Conservation (phyloP, 306 rosid genomes). For the Citrullus colocynthis region DNA sequence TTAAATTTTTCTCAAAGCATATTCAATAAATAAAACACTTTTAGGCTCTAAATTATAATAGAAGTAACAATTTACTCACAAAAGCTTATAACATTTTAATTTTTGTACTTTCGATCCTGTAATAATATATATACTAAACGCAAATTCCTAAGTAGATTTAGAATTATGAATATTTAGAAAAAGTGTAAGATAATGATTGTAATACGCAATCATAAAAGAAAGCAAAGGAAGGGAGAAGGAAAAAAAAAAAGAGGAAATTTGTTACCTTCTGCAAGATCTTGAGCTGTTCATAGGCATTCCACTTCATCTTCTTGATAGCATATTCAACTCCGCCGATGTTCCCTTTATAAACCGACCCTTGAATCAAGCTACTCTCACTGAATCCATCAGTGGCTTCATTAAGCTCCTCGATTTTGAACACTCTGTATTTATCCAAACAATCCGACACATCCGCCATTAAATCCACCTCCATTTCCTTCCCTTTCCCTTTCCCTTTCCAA, state of each 20-base stretch:
- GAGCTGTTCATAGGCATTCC: slow-evolving; percentile 92
- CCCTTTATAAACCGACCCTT: slow-evolving; percentile 77
- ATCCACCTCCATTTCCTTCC: slow-evolving; percentile 33
- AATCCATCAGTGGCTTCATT: slow-evolving; percentile 61
- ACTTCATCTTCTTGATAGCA: slow-evolving; percentile 94
- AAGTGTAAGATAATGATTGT: too few species aligned
- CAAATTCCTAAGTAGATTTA: too few species aligned
- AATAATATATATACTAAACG: too few species aligned
- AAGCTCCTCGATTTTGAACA: slow-evolving; percentile 56
- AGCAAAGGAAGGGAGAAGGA: neutral
- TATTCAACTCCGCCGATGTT: slow-evolving; percentile 36
- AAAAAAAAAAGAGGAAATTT: too few species aligned
- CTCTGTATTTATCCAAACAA: slow-evolving; percentile 82
- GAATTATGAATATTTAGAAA: too few species aligned
- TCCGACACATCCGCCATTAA: slow-evolving; percentile 83
- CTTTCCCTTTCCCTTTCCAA: slow-evolving; percentile 8
- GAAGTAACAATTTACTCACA: too few species aligned
- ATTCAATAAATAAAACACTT: too few species aligned
- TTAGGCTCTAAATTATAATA: too few species aligned
- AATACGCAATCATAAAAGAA: neutral
- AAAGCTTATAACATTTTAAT: too few species aligned
- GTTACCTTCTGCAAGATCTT: slow-evolving; percentile 94
- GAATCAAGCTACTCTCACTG: slow-evolving; percentile 42
- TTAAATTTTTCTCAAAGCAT: too few species aligned
- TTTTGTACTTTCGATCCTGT: too few species aligned